These are phyloP conservation scores for Macrocybe sp. DNA, from an alignment of 1,284 basidiomycete species.

Conservation along the genomic window DNA sequence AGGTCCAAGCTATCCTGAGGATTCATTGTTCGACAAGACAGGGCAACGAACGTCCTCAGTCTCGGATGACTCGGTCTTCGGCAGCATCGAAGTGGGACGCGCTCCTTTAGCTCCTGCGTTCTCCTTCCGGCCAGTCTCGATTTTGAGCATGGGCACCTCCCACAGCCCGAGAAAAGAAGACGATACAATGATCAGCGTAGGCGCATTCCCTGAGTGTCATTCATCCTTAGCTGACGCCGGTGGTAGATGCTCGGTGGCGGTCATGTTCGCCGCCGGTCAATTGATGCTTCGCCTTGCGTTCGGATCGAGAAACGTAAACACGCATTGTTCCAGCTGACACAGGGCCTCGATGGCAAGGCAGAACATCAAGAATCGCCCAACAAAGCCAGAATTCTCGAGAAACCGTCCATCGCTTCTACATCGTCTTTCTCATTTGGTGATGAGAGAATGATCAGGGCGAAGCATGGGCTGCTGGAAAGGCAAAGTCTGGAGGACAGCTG, in stretches of 20 bases:
- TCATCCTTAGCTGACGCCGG: slow-evolving; percentile 2
- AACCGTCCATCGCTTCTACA: slow-evolving; percentile 59
- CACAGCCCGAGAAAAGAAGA: slow-evolving; percentile 59
- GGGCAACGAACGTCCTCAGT: slow-evolving; percentile 40
- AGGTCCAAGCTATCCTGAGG: slow-evolving; percentile 14
- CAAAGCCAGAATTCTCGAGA: slow-evolving; percentile 45
- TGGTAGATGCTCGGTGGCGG: slow-evolving; percentile 72
- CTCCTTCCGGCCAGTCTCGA: slow-evolving; percentile 60
- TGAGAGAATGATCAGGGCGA: slow-evolving; percentile 62
- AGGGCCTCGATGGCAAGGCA: slow-evolving; percentile 22
- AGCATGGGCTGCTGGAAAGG: slow-evolving; percentile 55
- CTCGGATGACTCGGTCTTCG: slow-evolving; percentile 65
- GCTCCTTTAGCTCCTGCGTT: slow-evolving; percentile 10
- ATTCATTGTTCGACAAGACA: slow-evolving; percentile 67
- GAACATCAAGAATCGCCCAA: slow-evolving; percentile 32
- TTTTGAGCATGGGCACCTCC: slow-evolving; percentile 47
- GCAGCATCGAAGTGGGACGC: slow-evolving; percentile 14
- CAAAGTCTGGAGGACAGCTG: slow-evolving; percentile 63
- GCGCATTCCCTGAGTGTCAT: slow-evolving; percentile 18
- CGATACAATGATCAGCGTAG: slow-evolving; percentile 75
- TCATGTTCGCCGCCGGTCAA: slow-evolving; percentile 61
- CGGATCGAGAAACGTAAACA: slow-evolving; percentile 60
- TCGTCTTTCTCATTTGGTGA: slow-evolving; percentile 58
- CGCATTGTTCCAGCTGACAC: slow-evolving; percentile 29
- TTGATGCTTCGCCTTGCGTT: slow-evolving; percentile 65